Evolutionary conservation across 1,139 yeast species (phyloP).

Genomic region (Geotrichum histeridarum): DNA sequence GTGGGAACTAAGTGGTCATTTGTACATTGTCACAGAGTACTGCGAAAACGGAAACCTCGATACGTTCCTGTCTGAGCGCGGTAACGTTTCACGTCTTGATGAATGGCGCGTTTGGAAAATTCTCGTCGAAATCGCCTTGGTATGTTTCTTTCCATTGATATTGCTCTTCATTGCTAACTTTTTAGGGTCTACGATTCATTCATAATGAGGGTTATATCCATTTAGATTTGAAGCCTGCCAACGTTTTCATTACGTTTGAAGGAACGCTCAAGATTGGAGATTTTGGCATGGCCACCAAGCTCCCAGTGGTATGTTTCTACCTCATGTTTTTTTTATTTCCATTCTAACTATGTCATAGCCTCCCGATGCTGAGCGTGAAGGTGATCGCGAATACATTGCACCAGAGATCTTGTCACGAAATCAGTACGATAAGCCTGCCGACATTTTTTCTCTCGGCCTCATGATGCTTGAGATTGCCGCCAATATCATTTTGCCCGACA

Average conservation of each 20-base stretch:
- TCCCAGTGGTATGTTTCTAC: slow-evolving; percentile 33
- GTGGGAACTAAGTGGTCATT: slow-evolving; percentile 73
- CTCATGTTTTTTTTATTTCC: slow-evolving; percentile 43
- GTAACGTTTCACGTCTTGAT: slow-evolving; percentile 69
- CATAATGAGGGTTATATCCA: slow-evolving; percentile 76
- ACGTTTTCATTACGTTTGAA: slow-evolving; percentile 88
- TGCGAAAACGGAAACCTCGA: slow-evolving; percentile 93
- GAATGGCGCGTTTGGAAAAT: slow-evolving; percentile 99
- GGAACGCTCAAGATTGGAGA: slow-evolving; percentile 86
- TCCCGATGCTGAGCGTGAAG: slow-evolving; percentile 74
- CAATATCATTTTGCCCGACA: slow-evolving; percentile 88
- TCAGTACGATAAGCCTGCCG: slow-evolving; percentile 86
- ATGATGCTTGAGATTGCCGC: slow-evolving; percentile 95
- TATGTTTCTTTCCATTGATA: slow-evolving; percentile 17
- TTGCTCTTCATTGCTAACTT: slow-evolving; percentile 10
- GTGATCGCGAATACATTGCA: slow-evolving; percentile 95
- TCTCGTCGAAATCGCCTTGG: slow-evolving; percentile 62
- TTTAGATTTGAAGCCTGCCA: slow-evolving; percentile 90
- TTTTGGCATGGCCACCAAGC: slow-evolving; percentile 69
- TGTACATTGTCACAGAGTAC: slow-evolving; percentile 89
- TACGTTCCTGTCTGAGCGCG: slow-evolving; percentile 72
- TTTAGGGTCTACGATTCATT: slow-evolving; percentile 67
- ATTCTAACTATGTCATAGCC: slow-evolving; percentile 33
- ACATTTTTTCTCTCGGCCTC: slow-evolving; percentile 85
- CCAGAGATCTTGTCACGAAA: slow-evolving; percentile 87